Evolutionary conservation across 495 filamentous ascomycete genomes (phyloP).

Genomic region (Chaetomium tenue): DNA sequence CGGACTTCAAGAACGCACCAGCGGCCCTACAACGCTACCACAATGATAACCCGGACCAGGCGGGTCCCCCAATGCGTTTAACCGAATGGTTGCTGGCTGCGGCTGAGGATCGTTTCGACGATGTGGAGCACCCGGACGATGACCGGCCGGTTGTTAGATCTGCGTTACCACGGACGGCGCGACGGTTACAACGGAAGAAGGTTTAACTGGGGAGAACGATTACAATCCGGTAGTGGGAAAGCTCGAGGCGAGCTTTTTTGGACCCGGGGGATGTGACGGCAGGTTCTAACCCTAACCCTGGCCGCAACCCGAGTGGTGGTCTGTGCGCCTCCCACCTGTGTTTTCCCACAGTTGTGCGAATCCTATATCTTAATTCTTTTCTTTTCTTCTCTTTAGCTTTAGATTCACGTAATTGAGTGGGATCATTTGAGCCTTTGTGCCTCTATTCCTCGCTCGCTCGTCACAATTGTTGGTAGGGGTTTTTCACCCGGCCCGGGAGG

Average conservation of each 20-base stretch:
- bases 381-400: slow-evolving; percentile 5
- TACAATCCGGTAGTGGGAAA: background rate
- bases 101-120: slow-evolving; percentile 1
- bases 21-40: slow-evolving; percentile 11
- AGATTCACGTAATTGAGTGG: slow-evolving; percentile 5
- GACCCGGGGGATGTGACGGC: slow-evolving; percentile 5
- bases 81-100: slow-evolving; percentile 12
- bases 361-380: background rate
- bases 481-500: too few relatives aligned
- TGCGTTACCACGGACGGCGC: background rate
- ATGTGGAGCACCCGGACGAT: slow-evolving; percentile 3
- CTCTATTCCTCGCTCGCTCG: background rate
- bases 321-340: background rate
- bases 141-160: background rate
- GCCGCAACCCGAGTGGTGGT: background rate
- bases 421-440: background rate
- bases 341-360: background rate
- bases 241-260: slow-evolving; percentile 12
- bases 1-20: slow-evolving; percentile 8
- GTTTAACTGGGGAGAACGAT: too few relatives aligned
- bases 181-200: background rate
- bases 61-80: slow-evolving; percentile 11
- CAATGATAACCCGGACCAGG: slow-evolving; percentile 8
- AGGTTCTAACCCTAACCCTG: background rate
- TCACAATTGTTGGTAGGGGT: too few relatives aligned